Evolutionary conservation across 2,329 filamentous ascomycete genomes (phyloP).

Genomic region (Aspergillus sp.): DNA sequence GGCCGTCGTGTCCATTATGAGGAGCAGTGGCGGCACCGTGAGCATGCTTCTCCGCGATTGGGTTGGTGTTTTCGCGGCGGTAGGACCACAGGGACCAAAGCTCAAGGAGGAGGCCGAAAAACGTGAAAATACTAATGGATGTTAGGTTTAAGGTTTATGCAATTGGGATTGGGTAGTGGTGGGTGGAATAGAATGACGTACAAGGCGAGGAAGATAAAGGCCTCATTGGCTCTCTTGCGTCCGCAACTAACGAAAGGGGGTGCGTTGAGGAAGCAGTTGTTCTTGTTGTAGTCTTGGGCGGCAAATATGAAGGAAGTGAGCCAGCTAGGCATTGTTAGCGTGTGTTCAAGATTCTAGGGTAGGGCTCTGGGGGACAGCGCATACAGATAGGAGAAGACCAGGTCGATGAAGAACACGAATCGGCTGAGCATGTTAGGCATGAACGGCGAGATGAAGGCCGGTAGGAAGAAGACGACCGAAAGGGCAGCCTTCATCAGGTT

Average conservation of each 20-base stretch:
- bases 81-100: slow-evolving; percentile 36
- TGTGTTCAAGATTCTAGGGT: neutral
- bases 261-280: slow-evolving; percentile 30
- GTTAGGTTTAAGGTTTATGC: neutral
- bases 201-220: slow-evolving; percentile 49
- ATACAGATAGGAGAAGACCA: slow-evolving; percentile 49
- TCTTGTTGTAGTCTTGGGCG: slow-evolving; percentile 44
- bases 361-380: neutral
- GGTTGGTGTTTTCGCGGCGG: slow-evolving; percentile 20
- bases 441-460: slow-evolving; percentile 44
- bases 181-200: slow-evolving; percentile 26
- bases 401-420: slow-evolving; percentile 41
- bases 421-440: slow-evolving; percentile 35
- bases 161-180: neutral
- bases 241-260: slow-evolving; percentile 36
- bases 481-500: slow-evolving; percentile 26
- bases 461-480: slow-evolving; percentile 44
- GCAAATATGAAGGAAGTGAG: slow-evolving; percentile 51
- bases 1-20: slow-evolving; percentile 5
- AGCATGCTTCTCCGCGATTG: neutral
- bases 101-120: slow-evolving; percentile 41
- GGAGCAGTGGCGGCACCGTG: neutral
- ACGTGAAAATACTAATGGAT: slow-evolving; percentile 40
- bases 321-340: slow-evolving; percentile 29
- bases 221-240: slow-evolving; percentile 42